Conservation (phyloP, 2,329 filamentous ascomycete genomes). For the Zymoseptoria tritici region DNA sequence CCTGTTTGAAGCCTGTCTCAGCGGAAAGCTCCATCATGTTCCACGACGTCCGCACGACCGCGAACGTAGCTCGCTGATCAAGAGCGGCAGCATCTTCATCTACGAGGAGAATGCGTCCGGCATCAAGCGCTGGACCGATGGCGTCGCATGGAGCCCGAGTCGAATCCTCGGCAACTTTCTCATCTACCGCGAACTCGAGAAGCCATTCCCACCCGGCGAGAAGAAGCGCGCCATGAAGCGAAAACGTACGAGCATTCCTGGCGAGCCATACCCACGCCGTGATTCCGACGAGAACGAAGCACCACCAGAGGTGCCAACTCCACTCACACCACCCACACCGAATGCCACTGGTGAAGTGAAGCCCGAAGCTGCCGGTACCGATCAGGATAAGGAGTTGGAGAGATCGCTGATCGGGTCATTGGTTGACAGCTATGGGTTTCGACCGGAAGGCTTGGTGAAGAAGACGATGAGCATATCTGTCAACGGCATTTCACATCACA, state of each 20-base stretch:
- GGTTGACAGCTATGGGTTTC: constrained; percentile 86
- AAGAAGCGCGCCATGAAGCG: constrained; percentile 79
- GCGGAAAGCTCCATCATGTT: constrained; percentile 64
- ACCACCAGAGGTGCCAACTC: constrained; percentile 20
- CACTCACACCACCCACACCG: constrained; percentile 29
- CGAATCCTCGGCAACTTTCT: constrained; percentile 79
- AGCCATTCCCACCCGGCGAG: constrained; percentile 71
- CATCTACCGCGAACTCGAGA: constrained; percentile 74
- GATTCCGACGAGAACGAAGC: constrained; percentile 28
- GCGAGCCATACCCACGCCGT: constrained; percentile 44
- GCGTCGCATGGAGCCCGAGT: constrained; percentile 83
- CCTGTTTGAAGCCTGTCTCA: constrained; percentile 71
- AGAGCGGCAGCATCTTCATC: constrained; percentile 79
- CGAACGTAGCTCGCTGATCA: constrained; percentile 68
- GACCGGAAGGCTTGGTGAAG: constrained; percentile 74
- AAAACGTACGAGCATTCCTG: constrained; percentile 45
- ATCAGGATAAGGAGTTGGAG: constrained; percentile 43
- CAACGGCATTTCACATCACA: constrained; percentile 68
- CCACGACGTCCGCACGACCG: constrained; percentile 79
- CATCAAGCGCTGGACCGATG: constrained; percentile 92
- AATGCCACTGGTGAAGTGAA: constrained; percentile 22
- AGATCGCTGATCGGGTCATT: constrained; percentile 69
- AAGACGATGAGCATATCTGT: constrained; percentile 82
- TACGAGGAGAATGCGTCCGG: constrained; percentile 87
- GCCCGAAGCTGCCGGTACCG: constrained; percentile 22